Conservation (phyloP, 2,329 filamentous ascomycete species). For the Tolypocladium sp. region DNA sequence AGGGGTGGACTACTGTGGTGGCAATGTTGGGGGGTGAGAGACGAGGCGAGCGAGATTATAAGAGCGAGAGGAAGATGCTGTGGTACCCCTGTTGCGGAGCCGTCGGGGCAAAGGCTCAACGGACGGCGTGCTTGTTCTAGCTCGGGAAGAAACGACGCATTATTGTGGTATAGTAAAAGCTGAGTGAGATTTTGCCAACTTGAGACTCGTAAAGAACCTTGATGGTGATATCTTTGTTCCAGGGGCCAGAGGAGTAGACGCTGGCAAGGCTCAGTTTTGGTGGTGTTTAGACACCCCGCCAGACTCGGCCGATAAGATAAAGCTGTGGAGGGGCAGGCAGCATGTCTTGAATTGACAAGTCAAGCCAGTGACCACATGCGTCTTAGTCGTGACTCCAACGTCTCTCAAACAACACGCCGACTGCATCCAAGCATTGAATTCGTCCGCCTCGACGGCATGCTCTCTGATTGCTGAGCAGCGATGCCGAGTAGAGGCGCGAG, state of each 20-base stretch:
- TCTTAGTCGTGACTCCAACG: not conserved
- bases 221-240: no score
- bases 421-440: not conserved
- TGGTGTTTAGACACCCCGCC: not conserved
- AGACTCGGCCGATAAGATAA: not conserved
- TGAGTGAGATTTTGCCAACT: no score
- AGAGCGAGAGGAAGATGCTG: not conserved
- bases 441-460: not conserved
- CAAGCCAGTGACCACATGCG: not conserved
- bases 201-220: no score
- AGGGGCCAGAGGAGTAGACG: no score
- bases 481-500: constrained; percentile 17
- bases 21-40: not conserved
- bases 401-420: not conserved
- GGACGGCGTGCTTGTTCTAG: not conserved
- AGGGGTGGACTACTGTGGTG: no score
- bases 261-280: no score
- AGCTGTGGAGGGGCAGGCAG: not conserved
- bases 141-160: no score
- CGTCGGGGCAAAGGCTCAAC: not conserved
- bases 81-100: constrained; percentile 12
- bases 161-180: not conserved
- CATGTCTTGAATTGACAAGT: no score
- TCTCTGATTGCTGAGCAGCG: not conserved
- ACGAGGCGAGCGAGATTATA: not conserved